Evolutionary conservation across 257 asterid genomes (phyloP).

Genomic region (Jacaranda mimosifolia): DNA sequence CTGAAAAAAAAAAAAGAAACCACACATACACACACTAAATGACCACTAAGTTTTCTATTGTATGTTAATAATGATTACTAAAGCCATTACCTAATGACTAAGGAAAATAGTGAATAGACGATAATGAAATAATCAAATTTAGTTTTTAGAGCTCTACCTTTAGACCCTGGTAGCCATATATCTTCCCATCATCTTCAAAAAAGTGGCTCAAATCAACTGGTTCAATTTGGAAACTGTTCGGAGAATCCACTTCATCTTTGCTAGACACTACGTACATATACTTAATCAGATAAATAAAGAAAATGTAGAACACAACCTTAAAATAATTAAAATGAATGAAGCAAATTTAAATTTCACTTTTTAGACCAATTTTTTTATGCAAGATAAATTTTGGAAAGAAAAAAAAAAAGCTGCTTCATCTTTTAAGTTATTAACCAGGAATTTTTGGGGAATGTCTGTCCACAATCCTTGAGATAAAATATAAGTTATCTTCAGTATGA

Average conservation of each 20-base stretch:
- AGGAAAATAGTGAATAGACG: too few relatives aligned
- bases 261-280: constrained; percentile 58
- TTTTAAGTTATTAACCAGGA: not conserved
- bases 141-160: constrained; percentile 58
- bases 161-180: constrained; percentile 83
- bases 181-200: constrained; percentile 82
- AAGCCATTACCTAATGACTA: too few relatives aligned
- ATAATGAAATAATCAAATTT: not conserved
- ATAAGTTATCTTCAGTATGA: not conserved
- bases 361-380: too few relatives aligned
- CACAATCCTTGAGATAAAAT: not conserved
- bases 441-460: not conserved
- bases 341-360: too few relatives aligned
- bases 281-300: not conserved
- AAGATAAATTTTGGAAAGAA: not conserved
- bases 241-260: constrained; percentile 79
- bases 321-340: constrained; percentile 14
- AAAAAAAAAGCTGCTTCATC: not conserved
- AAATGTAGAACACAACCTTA: not conserved
- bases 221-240: constrained; percentile 60
- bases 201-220: constrained; percentile 81
- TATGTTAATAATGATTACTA: too few relatives aligned
- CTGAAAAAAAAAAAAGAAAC: too few relatives aligned
- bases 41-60: too few relatives aligned
- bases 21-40: too few relatives aligned